Evolutionary conservation across 768 basidiomycete species (phyloP), one percentile per base, ranked within the genome.

Genomic region (Mycena olivaceomarginata): DNA sequence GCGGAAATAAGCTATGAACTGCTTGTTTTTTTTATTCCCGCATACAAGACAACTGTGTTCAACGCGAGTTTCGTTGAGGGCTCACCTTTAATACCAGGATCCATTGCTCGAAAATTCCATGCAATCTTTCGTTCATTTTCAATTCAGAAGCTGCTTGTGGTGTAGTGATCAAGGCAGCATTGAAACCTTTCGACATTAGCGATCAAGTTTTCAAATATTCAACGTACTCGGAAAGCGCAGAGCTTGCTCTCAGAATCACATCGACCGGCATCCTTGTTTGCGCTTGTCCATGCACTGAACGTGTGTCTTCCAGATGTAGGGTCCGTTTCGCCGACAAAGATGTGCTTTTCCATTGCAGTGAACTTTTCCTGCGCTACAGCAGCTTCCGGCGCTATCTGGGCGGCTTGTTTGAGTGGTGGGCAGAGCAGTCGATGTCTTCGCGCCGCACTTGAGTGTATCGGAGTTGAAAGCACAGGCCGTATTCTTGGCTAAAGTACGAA

Each of bases 171-270:
- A n/a, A n/a, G n/a, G n/a, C n/a, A n/a, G n/a, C n/a, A n/a, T n/a
- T n/a, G n/a, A n/a, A n/a, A n/a, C n/a, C n/a, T n/a, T n/a, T n/a
- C n/a, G n/a, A 68, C 31, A 66, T 45, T 40, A 68, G 57, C 4
- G 53, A 43, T 20, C n/a, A 59, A 56, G 48, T 31, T 4, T 48
- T 68, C 20, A 41, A 56, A 45, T 67, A 37, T 57, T 43, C 39
- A 69, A 59, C 68, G 56, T 45, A 69, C 68, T 31, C 56, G 53
- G 68, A 69, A 69, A 45, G 39, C 68, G 57, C 68, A 69, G n/a
- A 69, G 56, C 68, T 69, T 69, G 41, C 68, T 69, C 40, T 59
- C 68, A 43, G 68, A 45, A 69, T 69, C 68, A 69, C 68, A 69
- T 12, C 68, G 68, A 18, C 68, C 68, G 15, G 53, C 68, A 59